Percentiles rank a stretch among this genome's conserved stretches.
These are phyloP conservation scores for Gossypium thurberi DNA, from an alignment of 345 rosid species.

Conservation along the genomic window DNA sequence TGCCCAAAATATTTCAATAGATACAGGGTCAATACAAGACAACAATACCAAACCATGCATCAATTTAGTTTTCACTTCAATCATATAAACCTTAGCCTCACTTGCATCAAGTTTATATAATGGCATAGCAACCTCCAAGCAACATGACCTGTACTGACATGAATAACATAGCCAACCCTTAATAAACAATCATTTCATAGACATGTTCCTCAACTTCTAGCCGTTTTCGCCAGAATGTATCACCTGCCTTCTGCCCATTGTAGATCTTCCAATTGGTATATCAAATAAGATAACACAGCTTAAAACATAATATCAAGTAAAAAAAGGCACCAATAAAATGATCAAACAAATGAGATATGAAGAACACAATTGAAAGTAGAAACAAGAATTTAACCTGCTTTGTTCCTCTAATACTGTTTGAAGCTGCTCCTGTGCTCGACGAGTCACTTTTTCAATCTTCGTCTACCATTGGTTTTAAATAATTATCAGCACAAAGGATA, in stretches of 20 bases:
- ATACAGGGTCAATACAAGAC: background rate
- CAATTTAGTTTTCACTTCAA: background rate
- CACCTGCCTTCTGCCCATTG: background rate
- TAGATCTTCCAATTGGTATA: background rate
- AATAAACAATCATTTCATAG: background rate
- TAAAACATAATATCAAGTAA: background rate
- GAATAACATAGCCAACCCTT: background rate
- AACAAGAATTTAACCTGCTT: conserved; percentile 60
- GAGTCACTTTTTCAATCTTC: conserved; percentile 93
- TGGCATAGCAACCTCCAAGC: background rate
- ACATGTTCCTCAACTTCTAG: background rate
- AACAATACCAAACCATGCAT: background rate
- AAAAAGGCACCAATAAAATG: background rate
- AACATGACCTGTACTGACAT: background rate
- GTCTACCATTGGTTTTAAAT: conserved; percentile 38
- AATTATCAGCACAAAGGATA: conserved; percentile 16
- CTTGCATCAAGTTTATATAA: background rate
- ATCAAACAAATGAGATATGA: conserved; percentile 5
- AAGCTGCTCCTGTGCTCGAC: conserved; percentile 93
- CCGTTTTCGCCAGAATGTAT: background rate
- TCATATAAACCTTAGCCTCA: background rate
- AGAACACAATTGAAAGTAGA: conserved; percentile 9
- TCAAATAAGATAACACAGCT: background rate
- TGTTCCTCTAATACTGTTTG: conserved; percentile 90
- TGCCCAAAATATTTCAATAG: background rate